phyloP scores from a whole-genome alignment of 495 filamentous ascomycete genomes.

The Oidiodendron maius region DNA sequence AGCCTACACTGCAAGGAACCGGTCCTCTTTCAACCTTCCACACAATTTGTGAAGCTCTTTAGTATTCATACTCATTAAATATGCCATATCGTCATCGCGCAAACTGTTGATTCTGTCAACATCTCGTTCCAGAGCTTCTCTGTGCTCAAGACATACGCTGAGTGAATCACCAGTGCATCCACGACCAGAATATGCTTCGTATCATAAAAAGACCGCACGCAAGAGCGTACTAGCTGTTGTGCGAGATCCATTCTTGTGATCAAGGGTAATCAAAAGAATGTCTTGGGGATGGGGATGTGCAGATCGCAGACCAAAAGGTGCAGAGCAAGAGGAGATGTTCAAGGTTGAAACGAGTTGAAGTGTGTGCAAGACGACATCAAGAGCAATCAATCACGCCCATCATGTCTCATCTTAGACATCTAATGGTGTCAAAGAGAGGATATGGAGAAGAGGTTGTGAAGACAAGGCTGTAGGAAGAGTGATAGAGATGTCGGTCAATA shows the following conservation, averaged over 20 bases:
- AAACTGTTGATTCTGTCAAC: conserved; percentile 45
- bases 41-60: conserved; percentile 88
- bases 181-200: conserved; percentile 83
- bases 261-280: too few species aligned
- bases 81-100: conserved; percentile 80
- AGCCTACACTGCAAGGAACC: conserved; percentile 72
- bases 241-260: conserved; percentile 67
- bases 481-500: too few species aligned
- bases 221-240: conserved; percentile 79
- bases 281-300: too few species aligned
- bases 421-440: conserved; percentile 2
- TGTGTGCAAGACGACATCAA: conserved; percentile 2
- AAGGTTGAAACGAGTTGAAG: neutral
- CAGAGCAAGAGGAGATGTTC: too few species aligned
- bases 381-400: conserved; percentile 14
- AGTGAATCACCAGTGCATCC: conserved; percentile 89
- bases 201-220: conserved; percentile 88
- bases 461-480: neutral
- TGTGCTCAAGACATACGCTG: conserved; percentile 52
- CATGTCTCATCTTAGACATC: conserved; percentile 18
- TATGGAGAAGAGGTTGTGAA: neutral
- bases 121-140: conserved; percentile 3
- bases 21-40: conserved; percentile 75
- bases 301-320: too few species aligned
- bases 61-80: conserved; percentile 75